phyloP scores from a whole-genome alignment of 345 rosid genomes.

The Limnanthes douglasii region DNA sequence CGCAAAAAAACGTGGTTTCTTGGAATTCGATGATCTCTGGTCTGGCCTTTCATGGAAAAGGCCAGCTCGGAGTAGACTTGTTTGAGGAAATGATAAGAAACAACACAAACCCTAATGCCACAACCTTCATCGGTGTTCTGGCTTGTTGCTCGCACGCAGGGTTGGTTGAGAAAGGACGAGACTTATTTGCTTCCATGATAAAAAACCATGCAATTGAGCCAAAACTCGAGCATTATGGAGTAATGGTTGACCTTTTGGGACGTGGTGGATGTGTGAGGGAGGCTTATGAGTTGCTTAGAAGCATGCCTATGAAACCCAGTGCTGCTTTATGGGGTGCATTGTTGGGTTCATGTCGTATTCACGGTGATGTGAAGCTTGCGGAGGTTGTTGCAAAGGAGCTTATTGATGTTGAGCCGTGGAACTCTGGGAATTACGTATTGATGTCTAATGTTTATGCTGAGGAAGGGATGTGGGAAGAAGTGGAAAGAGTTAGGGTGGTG shows the following conservation, averaged over 20 bases:
- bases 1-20: conserved; percentile 30
- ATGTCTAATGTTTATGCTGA: conserved; percentile 57
- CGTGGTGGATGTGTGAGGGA: conserved; percentile 36
- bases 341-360: conserved; percentile 53
- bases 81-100: conserved; percentile 37
- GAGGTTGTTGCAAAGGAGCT: conserved; percentile 43
- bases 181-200: conserved; percentile 35
- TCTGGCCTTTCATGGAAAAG: conserved; percentile 44
- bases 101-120: conserved; percentile 29
- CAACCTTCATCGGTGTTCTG: conserved; percentile 35
- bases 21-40: conserved; percentile 68
- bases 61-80: conserved; percentile 31
- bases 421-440: conserved; percentile 58
- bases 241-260: conserved; percentile 59
- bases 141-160: conserved; percentile 61
- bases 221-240: conserved; percentile 51
- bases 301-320: conserved; percentile 28
- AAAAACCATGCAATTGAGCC: conserved; percentile 24
- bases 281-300: conserved; percentile 45
- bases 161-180: conserved; percentile 28
- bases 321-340: conserved; percentile 57
- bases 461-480: conserved; percentile 58
- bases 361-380: conserved; percentile 44
- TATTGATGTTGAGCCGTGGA: conserved; percentile 37
- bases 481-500: conserved; percentile 29